These are phyloP conservation scores for Stagonosporopsis chrysanthemi DNA, from an alignment of 2,329 filamentous ascomycete species.

Conservation along the genomic window DNA sequence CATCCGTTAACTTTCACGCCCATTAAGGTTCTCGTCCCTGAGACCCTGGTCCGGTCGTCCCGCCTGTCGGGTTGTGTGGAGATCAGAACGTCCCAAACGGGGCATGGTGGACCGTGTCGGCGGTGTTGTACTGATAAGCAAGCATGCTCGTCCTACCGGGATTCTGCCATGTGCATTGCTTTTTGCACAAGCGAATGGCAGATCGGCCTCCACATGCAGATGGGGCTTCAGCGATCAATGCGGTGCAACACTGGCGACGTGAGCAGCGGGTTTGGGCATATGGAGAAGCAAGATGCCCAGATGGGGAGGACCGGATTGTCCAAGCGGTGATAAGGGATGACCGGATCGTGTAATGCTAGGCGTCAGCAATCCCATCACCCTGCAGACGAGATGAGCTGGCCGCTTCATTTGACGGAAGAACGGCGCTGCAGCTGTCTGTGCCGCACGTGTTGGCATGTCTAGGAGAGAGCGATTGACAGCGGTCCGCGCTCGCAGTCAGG, in stretches of 20 bases:
- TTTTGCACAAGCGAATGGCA: slow-evolving; percentile 33
- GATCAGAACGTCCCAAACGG: slow-evolving; percentile 32
- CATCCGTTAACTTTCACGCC: background rate
- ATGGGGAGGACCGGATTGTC: slow-evolving; percentile 17
- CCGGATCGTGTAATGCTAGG: slow-evolving; percentile 28
- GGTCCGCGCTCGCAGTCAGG: background rate
- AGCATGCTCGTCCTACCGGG: slow-evolving; percentile 28
- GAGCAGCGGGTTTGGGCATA: background rate
- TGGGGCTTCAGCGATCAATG: slow-evolving; percentile 17
- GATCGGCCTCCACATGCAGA: slow-evolving; percentile 33
- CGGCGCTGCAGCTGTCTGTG: slow-evolving; percentile 8
- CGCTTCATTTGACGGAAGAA: slow-evolving; percentile 11
- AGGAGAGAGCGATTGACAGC: background rate
- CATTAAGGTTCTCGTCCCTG: slow-evolving; percentile 39
- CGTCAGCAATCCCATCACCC: slow-evolving; percentile 35
- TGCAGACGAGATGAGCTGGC: slow-evolving; percentile 27
- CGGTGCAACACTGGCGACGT: slow-evolving; percentile 1
- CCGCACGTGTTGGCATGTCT: slow-evolving; percentile 1
- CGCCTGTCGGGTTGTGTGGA: slow-evolving; percentile 33
- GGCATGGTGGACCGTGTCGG: slow-evolving; percentile 30
- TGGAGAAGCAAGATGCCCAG: slow-evolving; percentile 18
- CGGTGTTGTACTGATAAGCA: slow-evolving; percentile 45
- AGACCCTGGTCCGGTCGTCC: slow-evolving; percentile 37
- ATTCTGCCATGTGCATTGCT: slow-evolving; percentile 15
- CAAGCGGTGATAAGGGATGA: slow-evolving; percentile 36